phyloP scores from a whole-genome alignment of 768 basidiomycete species.

The Pluteus cervinus region DNA sequence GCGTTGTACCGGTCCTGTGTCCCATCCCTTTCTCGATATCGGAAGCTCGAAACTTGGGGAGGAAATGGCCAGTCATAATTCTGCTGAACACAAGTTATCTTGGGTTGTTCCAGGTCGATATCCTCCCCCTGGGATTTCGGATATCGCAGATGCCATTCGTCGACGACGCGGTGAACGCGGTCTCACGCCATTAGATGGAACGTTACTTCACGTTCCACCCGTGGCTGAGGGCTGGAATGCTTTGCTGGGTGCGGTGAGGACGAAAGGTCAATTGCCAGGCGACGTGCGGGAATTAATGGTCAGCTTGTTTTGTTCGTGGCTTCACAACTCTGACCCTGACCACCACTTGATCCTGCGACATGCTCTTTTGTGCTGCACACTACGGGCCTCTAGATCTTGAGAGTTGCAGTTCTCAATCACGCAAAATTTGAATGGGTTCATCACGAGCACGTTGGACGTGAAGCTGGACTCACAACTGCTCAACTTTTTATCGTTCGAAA shows the following conservation, averaged over 20 bases:
- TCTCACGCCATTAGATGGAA: slow-evolving; percentile 43
- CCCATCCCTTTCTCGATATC: too few species aligned
- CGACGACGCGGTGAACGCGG: slow-evolving; percentile 42
- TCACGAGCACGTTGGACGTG: slow-evolving; percentile 44
- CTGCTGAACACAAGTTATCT: slow-evolving; percentile 24
- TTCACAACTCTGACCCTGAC: too few species aligned
- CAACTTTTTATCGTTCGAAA: slow-evolving; percentile 55
- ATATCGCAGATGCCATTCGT: slow-evolving; percentile 43
- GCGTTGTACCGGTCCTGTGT: too few species aligned
- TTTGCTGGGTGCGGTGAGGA: slow-evolving; percentile 43
- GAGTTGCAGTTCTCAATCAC: slow-evolving; percentile 43
- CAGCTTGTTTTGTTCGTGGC: slow-evolving; percentile 5
- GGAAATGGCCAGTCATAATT: too few species aligned
- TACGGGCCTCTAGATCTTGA: slow-evolving; percentile 32
- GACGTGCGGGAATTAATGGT: slow-evolving; percentile 50
- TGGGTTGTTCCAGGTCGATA: slow-evolving; percentile 38
- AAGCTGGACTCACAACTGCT: slow-evolving; percentile 42
- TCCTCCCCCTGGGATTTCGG: slow-evolving; percentile 35
- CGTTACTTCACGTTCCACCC: slow-evolving; percentile 41
- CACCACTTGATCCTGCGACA: too few species aligned
- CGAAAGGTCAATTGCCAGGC: slow-evolving; percentile 37
- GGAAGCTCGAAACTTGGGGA: too few species aligned
- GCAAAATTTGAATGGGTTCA: slow-evolving; percentile 54
- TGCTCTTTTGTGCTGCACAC: neutral
- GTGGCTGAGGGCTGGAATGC: slow-evolving; percentile 46